These are phyloP conservation scores for Geranium incanum DNA, from an alignment of 441 rosid genomes.

Conservation along the genomic window DNA sequence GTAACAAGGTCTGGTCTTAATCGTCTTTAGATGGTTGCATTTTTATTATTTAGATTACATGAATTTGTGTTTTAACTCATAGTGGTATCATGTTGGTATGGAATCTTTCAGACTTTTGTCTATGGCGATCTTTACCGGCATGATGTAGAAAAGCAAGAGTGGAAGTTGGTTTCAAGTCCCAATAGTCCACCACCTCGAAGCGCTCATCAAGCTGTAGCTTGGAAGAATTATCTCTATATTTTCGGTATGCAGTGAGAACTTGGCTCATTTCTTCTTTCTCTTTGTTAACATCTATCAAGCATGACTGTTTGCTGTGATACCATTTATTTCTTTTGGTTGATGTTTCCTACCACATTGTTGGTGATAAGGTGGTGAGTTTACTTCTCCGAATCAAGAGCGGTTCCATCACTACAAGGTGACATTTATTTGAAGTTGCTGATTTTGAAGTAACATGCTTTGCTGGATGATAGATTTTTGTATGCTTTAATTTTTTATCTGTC, in stretches of 20 bases:
- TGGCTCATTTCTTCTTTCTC: slow-evolving; percentile 2
- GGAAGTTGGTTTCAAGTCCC: slow-evolving; percentile 85
- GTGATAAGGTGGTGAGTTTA: slow-evolving; percentile 82
- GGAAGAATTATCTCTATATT: slow-evolving; percentile 91
- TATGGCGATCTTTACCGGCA: slow-evolving; percentile 80
- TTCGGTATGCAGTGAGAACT: slow-evolving; percentile 44
- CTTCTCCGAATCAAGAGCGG: slow-evolving; percentile 92
- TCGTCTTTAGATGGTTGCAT: not conserved
- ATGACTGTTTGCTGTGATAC: not conserved
- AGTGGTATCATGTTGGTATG: not conserved
- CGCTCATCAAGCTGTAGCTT: slow-evolving; percentile 91
- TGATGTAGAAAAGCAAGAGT: slow-evolving; percentile 84
- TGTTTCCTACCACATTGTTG: slow-evolving; percentile 8
- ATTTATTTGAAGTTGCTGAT: slow-evolving; percentile 1
- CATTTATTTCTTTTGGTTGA: not conserved
- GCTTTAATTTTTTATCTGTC: not conserved
- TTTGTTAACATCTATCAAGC: not conserved
- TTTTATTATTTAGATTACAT: not conserved
- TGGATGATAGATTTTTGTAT: slow-evolving; percentile 9
- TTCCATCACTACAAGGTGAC: slow-evolving; percentile 93
- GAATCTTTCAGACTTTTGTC: slow-evolving; percentile 65
- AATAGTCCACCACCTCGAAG: slow-evolving; percentile 98
- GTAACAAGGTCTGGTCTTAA: slow-evolving; percentile 56
- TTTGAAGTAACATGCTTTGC: not conserved
- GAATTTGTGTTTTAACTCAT: not conserved